Evolutionary conservation across 2,329 filamentous ascomycete genomes (phyloP).

Genomic region (Aspergillus floridensis): DNA sequence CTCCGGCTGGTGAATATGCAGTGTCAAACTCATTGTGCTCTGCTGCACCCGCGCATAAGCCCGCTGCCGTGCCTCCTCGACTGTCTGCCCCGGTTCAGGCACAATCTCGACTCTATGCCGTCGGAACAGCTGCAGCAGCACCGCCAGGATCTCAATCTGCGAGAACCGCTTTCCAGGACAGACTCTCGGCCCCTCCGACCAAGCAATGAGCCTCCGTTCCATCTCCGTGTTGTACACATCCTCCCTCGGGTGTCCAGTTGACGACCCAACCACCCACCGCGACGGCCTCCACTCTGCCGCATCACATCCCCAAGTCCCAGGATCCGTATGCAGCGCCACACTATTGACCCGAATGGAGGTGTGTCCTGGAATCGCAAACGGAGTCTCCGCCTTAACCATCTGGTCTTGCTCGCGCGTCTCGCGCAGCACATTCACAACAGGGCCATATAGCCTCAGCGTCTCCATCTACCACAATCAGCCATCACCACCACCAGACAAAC

Average conservation of each 20-base stretch:
- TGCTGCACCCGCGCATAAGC: background rate
- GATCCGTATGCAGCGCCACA: too few species aligned
- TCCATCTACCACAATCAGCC: constrained; percentile 1
- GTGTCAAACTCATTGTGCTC: constrained; percentile 1
- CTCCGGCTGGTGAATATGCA: constrained; percentile 1
- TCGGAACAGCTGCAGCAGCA: background rate
- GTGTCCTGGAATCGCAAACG: background rate
- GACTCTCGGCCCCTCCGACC: background rate
- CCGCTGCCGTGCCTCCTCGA: background rate
- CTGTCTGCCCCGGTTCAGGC: background rate
- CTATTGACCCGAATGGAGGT: background rate
- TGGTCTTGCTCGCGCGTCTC: background rate
- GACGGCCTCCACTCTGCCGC: background rate
- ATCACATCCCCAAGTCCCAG: too few species aligned
- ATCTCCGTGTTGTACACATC: background rate
- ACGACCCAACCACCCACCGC: background rate
- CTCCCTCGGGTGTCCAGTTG: too few species aligned
- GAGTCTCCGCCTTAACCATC: background rate
- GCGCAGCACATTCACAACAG: background rate
- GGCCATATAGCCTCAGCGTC: constrained; percentile 5
- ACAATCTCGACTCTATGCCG: background rate
- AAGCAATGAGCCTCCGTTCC: background rate
- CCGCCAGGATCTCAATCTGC: background rate
- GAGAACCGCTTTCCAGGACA: constrained; percentile 4
- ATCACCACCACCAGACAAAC: background rate